Evolutionary conservation across 805 yeast genomes (phyloP).

Genomic region (Saccharomyces kudriavzevii): DNA sequence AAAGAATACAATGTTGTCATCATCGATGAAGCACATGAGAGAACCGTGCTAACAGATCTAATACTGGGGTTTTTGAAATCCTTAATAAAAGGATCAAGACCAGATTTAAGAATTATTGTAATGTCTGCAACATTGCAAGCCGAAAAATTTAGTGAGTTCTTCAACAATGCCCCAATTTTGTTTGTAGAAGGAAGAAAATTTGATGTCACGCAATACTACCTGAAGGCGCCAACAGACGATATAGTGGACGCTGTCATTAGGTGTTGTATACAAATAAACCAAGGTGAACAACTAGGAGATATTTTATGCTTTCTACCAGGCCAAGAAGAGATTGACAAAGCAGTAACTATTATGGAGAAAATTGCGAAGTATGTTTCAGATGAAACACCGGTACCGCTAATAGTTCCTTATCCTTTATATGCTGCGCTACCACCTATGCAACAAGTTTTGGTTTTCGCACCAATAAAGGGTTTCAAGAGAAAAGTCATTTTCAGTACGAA

Average conservation of each 20-base stretch:
- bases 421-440: slow-evolving; percentile 86
- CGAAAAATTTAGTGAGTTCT: slow-evolving; percentile 65
- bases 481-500: slow-evolving; percentile 89
- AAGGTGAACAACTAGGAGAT: slow-evolving; percentile 75
- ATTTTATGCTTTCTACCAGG: slow-evolving; percentile 90
- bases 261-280: slow-evolving; percentile 69
- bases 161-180: slow-evolving; percentile 69
- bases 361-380: slow-evolving; percentile 60
- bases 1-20: slow-evolving; percentile 65
- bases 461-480: slow-evolving; percentile 56
- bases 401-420: slow-evolving; percentile 77
- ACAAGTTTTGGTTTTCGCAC: slow-evolving; percentile 73
- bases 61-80: slow-evolving; percentile 81
- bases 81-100: slow-evolving; percentile 40
- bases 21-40: slow-evolving; percentile 96
- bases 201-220: slow-evolving; percentile 68
- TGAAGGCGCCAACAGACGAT: slow-evolving; percentile 62
- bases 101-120: slow-evolving; percentile 60
- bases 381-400: slow-evolving; percentile 52
- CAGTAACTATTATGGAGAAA: slow-evolving; percentile 51
- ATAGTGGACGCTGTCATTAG: slow-evolving; percentile 72
- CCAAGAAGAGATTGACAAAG: slow-evolving; percentile 93
- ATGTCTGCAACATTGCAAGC: slow-evolving; percentile 99
- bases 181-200: slow-evolving; percentile 85
- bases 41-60: slow-evolving; percentile 86